Evolutionary conservation across 2,329 filamentous ascomycete genomes (phyloP).

Genomic region (Mariannaea sp.): DNA sequence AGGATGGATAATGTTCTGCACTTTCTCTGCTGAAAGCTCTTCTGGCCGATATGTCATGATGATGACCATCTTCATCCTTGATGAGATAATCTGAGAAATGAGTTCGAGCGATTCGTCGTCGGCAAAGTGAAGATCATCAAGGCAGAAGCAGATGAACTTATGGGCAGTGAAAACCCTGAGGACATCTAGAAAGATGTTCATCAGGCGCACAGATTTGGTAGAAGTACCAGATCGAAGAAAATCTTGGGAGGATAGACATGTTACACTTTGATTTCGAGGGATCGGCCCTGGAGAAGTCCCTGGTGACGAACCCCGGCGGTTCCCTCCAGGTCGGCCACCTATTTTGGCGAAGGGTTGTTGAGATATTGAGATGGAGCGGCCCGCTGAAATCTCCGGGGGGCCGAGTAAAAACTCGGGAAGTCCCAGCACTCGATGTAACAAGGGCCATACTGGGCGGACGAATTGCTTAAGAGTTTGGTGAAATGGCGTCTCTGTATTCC

Average conservation of each 20-base stretch:
- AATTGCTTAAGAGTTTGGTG: slow-evolving; percentile 66
- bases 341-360: slow-evolving; percentile 41
- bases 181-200: slow-evolving; percentile 88
- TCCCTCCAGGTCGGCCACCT: slow-evolving; percentile 41
- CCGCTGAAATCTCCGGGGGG: slow-evolving; percentile 46
- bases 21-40: slow-evolving; percentile 61
- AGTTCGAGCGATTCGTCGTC: slow-evolving; percentile 87
- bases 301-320: slow-evolving; percentile 56
- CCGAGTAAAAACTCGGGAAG: slow-evolving; percentile 73
- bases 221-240: slow-evolving; percentile 62
- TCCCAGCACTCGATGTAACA: slow-evolving; percentile 64
- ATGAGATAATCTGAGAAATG: slow-evolving; percentile 77
- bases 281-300: slow-evolving; percentile 48
- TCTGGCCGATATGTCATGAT: slow-evolving; percentile 77
- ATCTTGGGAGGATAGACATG: slow-evolving; percentile 61
- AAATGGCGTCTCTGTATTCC: slow-evolving; percentile 67
- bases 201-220: slow-evolving; percentile 72
- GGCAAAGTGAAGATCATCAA: slow-evolving; percentile 90
- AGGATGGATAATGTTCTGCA: slow-evolving; percentile 60
- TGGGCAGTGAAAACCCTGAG: slow-evolving; percentile 79
- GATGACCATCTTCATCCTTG: slow-evolving; percentile 80
- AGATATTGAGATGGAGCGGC: slow-evolving; percentile 46
- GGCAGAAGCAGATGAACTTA: slow-evolving; percentile 84
- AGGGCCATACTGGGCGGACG: slow-evolving; percentile 66
- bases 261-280: slow-evolving; percentile 44